Evolutionary conservation across 2,329 filamentous ascomycete genomes (phyloP).

Genomic region (Ceratocystis ficicola): DNA sequence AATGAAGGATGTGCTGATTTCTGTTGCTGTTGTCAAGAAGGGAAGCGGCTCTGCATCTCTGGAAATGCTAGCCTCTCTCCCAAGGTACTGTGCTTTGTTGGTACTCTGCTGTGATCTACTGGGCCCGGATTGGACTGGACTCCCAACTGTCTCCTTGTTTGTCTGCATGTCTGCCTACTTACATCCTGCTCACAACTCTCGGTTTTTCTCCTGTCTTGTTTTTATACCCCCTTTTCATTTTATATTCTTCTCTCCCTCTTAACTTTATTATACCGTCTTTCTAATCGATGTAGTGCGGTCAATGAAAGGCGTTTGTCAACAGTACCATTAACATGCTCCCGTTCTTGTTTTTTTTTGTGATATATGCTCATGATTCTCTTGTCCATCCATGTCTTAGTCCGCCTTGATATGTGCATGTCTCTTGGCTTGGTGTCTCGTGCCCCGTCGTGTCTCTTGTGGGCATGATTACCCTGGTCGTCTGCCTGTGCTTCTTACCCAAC

Average conservation of each 20-base stretch:
- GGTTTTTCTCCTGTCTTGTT: slow-evolving; percentile 11
- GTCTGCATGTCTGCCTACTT: too few relatives aligned
- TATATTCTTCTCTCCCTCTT: slow-evolving; percentile 8
- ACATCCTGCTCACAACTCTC: neutral
- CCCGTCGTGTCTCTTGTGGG: too few relatives aligned
- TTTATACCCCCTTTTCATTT: slow-evolving; percentile 6
- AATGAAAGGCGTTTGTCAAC: slow-evolving; percentile 12
- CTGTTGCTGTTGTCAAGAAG: neutral
- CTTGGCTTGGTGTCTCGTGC: too few relatives aligned
- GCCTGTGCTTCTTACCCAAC: too few relatives aligned
- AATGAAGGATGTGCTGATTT: slow-evolving; percentile 30
- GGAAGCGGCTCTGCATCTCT: neutral
- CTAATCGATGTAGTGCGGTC: slow-evolving; percentile 14
- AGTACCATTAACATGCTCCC: neutral
- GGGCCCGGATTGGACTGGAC: neutral
- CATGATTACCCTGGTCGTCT: too few relatives aligned
- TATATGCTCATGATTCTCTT: neutral
- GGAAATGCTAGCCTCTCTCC: neutral
- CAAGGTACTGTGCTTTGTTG: neutral
- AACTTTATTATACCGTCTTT: slow-evolving; percentile 3
- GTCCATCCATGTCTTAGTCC: too few relatives aligned
- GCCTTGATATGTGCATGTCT: too few relatives aligned
- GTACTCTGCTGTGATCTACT: neutral
- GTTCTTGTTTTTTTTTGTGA: slow-evolving; percentile 1
- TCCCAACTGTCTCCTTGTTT: neutral